Evolutionary conservation across 2,329 filamentous ascomycete species (phyloP).

Genomic region (Didymella sp.): DNA sequence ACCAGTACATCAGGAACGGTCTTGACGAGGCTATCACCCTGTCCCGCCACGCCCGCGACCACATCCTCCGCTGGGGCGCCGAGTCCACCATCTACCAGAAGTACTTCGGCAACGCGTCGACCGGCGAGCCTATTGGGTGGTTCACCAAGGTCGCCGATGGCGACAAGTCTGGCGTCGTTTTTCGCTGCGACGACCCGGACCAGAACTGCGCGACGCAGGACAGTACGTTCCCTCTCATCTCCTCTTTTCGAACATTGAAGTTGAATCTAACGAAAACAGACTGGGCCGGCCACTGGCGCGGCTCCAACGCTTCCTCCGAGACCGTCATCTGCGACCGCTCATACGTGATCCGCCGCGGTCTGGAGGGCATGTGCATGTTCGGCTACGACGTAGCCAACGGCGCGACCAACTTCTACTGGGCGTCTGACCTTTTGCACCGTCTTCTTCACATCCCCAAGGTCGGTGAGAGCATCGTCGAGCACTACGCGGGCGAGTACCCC

Average conservation of each 20-base stretch:
- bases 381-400: slow-evolving; percentile 68
- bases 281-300: slow-evolving; percentile 73
- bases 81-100: slow-evolving; percentile 66
- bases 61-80: slow-evolving; percentile 65
- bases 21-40: slow-evolving; percentile 66
- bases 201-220: slow-evolving; percentile 61
- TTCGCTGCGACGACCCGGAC: slow-evolving; percentile 74
- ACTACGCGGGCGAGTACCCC: slow-evolving; percentile 67
- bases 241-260: no score
- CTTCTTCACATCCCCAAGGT: slow-evolving; percentile 68
- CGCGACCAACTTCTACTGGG: slow-evolving; percentile 68
- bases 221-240: slow-evolving; percentile 24
- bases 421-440: slow-evolving; percentile 71
- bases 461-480: slow-evolving; percentile 66
- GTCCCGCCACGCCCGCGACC: slow-evolving; percentile 67
- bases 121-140: slow-evolving; percentile 66
- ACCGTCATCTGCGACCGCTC: slow-evolving; percentile 73
- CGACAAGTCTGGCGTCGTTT: slow-evolving; percentile 64
- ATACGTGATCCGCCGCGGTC: slow-evolving; percentile 63
- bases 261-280: slow-evolving; percentile 53
- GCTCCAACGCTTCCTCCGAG: slow-evolving; percentile 67
- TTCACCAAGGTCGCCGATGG: slow-evolving; percentile 66
- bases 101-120: slow-evolving; percentile 69
- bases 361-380: slow-evolving; percentile 66
- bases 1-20: slow-evolving; percentile 61